These are phyloP conservation scores for Solanum lignicaule DNA, from an alignment of 257 asterid genomes.

Conservation along the genomic window DNA sequence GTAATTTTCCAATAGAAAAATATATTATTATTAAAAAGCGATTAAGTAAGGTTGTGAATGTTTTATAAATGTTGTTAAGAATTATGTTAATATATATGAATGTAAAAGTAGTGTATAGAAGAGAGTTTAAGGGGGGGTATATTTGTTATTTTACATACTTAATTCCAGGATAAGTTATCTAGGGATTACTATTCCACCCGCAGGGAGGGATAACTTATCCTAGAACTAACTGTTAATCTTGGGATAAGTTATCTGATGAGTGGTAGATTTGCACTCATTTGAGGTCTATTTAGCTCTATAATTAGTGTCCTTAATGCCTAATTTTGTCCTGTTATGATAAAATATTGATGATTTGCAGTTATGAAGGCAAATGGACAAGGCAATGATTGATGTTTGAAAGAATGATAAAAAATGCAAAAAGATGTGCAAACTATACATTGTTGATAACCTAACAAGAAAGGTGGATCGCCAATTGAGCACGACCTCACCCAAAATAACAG, in stretches of 20 bases:
- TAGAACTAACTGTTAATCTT: background rate
- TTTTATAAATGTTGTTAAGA: background rate
- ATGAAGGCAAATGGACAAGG: background rate
- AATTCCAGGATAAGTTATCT: background rate
- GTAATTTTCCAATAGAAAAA: background rate
- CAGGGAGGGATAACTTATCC: background rate
- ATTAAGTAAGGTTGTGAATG: background rate
- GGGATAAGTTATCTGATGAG: background rate
- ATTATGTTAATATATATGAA: too few relatives aligned
- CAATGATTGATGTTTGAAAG: background rate
- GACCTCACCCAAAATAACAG: background rate
- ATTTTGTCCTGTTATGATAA: background rate
- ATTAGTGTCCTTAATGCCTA: background rate
- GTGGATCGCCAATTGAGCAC: background rate
- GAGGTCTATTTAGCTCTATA: background rate
- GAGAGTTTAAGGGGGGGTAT: background rate
- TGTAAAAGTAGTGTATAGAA: background rate
- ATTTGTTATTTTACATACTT: too few relatives aligned
- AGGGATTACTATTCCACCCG: background rate
- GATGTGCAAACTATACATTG: background rate
- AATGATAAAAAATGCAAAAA: too few relatives aligned
- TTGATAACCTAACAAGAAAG: background rate
- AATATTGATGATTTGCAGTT: too few relatives aligned
- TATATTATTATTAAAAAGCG: too few relatives aligned
- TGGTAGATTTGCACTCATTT: background rate